Conservation (phyloP, 345 rosid species). For the Clausena lansium region DNA sequence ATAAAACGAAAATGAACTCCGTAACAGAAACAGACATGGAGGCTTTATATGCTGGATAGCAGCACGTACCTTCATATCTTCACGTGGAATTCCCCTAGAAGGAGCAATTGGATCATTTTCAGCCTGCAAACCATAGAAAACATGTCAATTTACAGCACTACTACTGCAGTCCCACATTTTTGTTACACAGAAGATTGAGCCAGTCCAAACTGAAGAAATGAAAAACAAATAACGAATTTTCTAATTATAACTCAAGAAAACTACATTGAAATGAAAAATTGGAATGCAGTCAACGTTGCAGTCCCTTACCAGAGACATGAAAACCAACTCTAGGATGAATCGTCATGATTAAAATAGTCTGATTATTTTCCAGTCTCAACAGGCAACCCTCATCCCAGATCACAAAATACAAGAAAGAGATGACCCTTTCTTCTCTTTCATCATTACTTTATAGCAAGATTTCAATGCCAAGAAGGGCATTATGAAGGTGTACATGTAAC, state of each 20-base stretch:
- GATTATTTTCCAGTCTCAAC: no score
- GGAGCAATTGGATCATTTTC: constrained; percentile 94
- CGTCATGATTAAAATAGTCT: no score
- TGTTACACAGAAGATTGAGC: neutral
- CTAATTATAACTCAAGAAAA: neutral
- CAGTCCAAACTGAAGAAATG: neutral
- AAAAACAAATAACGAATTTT: neutral
- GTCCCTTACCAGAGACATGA: neutral
- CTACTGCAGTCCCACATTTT: neutral
- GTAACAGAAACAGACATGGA: neutral
- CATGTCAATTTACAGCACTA: neutral
- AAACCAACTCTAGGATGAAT: no score
- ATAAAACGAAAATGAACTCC: no score
- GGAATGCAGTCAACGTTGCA: neutral
- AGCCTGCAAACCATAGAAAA: constrained; percentile 50
- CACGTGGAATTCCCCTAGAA: constrained; percentile 74
- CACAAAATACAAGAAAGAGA: neutral
- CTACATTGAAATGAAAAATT: neutral
- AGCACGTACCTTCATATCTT: constrained; percentile 67
- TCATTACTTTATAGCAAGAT: neutral
- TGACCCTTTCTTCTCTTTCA: constrained; percentile 1
- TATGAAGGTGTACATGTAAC: no score
- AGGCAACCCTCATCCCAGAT: neutral
- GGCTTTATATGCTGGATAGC: neutral
- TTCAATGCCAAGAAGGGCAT: neutral